These are phyloP conservation scores for Nothophoma quercina DNA, from an alignment of 2,329 filamentous ascomycete species.

Conservation along the genomic window DNA sequence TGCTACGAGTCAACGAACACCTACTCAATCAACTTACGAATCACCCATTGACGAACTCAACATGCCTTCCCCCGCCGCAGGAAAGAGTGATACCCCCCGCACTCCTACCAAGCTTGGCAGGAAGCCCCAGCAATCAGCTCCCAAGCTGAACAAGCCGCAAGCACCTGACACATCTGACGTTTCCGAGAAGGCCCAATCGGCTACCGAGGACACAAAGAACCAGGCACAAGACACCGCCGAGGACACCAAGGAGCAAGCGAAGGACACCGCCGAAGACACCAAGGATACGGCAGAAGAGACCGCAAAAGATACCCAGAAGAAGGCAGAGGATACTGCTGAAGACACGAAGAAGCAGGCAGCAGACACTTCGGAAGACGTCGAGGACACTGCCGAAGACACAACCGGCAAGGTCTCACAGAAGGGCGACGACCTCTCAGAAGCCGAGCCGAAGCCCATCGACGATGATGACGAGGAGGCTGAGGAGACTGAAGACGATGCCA, in stretches of 20 bases:
- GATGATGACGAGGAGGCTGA: constrained; percentile 41
- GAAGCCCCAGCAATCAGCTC: constrained; percentile 51
- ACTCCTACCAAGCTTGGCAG: constrained; percentile 61
- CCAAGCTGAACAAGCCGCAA: constrained; percentile 53
- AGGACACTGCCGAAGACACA: constrained; percentile 52
- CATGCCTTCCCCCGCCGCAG: constrained; percentile 61
- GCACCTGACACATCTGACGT: constrained; percentile 46
- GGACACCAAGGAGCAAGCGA: constrained; percentile 41
- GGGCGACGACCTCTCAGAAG: constrained; percentile 55
- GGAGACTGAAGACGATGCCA: constrained; percentile 49
- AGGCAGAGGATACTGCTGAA: constrained; percentile 56
- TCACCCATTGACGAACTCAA: constrained; percentile 38
- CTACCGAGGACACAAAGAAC: constrained; percentile 47
- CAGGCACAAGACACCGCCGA: constrained; percentile 47
- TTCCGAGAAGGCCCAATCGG: constrained; percentile 38
- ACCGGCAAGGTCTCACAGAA: constrained; percentile 58
- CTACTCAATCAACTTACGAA: constrained; percentile 41
- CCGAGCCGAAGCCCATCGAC: constrained; percentile 56
- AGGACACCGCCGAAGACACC: constrained; percentile 45
- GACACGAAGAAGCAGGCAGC: constrained; percentile 56
- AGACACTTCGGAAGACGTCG: constrained; percentile 52
- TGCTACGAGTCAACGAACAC: constrained; percentile 40
- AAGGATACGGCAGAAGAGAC: constrained; percentile 48
- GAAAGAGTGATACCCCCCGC: constrained; percentile 58
- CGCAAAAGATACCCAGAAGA: constrained; percentile 52